Base-by-base conservation (phyloP, 768 basidiomycete species). In the Mycena belliarum region DNA sequence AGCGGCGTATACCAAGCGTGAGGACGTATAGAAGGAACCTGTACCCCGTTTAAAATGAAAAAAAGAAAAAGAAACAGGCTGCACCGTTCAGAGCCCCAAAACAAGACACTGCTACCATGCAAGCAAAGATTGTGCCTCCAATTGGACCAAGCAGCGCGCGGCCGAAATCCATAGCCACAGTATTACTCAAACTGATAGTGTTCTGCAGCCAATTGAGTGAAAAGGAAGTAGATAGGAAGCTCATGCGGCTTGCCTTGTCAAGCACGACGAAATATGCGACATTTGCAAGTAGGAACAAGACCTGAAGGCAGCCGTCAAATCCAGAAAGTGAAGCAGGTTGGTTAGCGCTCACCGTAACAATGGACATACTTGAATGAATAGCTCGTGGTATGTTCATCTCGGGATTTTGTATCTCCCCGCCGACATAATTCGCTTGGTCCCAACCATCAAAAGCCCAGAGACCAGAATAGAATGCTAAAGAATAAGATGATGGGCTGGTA, bases 371-470 rank as follows among this genome's bases (percentile, higher is more conserved):
- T n/a, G 79, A 76, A 69, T 98, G 95, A 41, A 98, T 93, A 1
- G 88, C 87, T 55, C 88, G 79, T 3, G 95, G 95, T 45, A 98
- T 88, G 65, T 95, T 94, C 68, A 84, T 89, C 66, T 88, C 84
- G 2, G 92, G 86, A 58, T 88, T 83, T 52, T 79, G 75, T 75
- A 98, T 91, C 71, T 94, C 94, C 26, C 91, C 95, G 15, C 89
- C 91, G 16, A 98, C 91, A 61, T 89, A 96, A 69, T 93, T 95
- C 26, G 83, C 88, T 72, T 91, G 89, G 66, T 95, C 95, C 95
- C 95, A 99, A 0, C 96, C 96, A 70, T 95, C 95, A 63, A 93
- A 95, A 2, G 95, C 95, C 93, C 91, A 98, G 5, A 98, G 75
- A 3, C 94, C 93, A 12, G 94, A 96, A 72, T 97, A 99, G 7